phyloP scores from a whole-genome alignment of 257 asterid species.

The Salvia rosmarinus region DNA sequence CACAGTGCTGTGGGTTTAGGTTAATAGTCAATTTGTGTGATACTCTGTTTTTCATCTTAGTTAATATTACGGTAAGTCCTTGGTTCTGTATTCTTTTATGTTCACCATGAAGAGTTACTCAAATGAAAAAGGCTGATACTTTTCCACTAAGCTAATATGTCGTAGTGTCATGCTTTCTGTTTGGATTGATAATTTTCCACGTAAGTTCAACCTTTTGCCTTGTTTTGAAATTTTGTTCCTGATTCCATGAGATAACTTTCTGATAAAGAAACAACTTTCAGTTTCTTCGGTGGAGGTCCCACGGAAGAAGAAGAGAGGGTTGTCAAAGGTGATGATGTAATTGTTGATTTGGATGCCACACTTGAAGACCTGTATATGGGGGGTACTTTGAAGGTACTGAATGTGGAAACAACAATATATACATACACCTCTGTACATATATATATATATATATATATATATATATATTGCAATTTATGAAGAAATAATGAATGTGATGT shows the following conservation, averaged over 20 bases:
- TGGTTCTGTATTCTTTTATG: not conserved
- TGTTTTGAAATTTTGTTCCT: constrained; percentile 5
- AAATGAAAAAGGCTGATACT: not conserved
- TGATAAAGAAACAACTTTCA: constrained; percentile 37
- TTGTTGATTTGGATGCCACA: constrained; percentile 88
- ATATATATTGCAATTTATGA: not conserved
- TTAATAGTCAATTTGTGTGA: not conserved
- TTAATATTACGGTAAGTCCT: not conserved
- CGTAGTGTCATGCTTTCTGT: not conserved
- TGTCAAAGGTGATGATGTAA: constrained; percentile 89
- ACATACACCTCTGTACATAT: not conserved
- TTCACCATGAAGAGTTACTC: not conserved
- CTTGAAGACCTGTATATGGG: constrained; percentile 97
- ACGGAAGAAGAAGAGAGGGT: constrained; percentile 93
- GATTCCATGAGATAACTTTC: constrained; percentile 25
- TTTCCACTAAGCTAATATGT: not conserved
- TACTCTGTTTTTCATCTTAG: not conserved
- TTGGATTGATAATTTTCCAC: not conserved
- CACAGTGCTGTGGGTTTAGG: not conserved
- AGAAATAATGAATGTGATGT: not conserved
- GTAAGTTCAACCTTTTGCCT: not conserved
- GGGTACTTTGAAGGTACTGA: constrained; percentile 85
- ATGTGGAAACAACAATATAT: not conserved
- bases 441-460: not conserved
- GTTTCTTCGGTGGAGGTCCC: constrained; percentile 92